A percentile compares a stretch with the other conserved stretches of the same genome.
These are phyloP conservation scores for Flaveria linearis DNA, from an alignment of 129 eudicot species.

Conservation along the genomic window DNA sequence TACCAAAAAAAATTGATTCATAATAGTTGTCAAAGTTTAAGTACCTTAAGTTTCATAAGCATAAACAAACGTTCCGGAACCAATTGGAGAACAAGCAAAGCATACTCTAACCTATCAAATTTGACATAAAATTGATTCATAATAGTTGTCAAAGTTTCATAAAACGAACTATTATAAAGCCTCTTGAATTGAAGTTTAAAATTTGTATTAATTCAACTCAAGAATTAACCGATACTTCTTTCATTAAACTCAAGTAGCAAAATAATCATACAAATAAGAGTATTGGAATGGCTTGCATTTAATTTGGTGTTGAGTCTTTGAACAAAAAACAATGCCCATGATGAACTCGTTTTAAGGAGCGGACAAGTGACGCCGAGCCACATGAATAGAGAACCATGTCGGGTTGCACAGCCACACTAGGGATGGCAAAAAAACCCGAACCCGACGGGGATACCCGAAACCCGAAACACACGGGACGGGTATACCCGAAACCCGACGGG, in stretches of 20 bases:
- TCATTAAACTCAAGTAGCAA: background rate
- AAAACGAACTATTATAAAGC: conserved; percentile 5
- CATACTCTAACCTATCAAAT: conserved; percentile 76
- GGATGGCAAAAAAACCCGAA: too few relatives aligned
- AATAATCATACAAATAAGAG: conserved; percentile 70
- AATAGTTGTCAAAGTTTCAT: conserved; percentile 11
- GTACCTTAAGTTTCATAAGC: conserved; percentile 89
- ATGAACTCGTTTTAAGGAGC: too few relatives aligned
- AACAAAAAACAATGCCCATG: background rate
- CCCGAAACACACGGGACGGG: too few relatives aligned
- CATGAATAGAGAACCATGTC: too few relatives aligned
- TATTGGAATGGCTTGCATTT: conserved; percentile 96
- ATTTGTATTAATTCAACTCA: background rate
- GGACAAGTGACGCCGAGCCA: too few relatives aligned
- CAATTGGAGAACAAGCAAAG: conserved; percentile 98
- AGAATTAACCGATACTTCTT: background rate
- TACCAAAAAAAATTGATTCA: background rate
- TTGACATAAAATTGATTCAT: conserved; percentile 15
- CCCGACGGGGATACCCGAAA: too few relatives aligned
- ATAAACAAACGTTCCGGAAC: conserved; percentile 87
- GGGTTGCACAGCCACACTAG: too few relatives aligned
- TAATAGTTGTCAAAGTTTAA: background rate
- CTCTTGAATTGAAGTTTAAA: background rate
- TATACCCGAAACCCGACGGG: too few relatives aligned
- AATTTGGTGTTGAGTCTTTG: conserved; percentile 89